Base-by-base conservation (phyloP, 1,284 basidiomycete species). In the Ustilago hordei region DNA sequence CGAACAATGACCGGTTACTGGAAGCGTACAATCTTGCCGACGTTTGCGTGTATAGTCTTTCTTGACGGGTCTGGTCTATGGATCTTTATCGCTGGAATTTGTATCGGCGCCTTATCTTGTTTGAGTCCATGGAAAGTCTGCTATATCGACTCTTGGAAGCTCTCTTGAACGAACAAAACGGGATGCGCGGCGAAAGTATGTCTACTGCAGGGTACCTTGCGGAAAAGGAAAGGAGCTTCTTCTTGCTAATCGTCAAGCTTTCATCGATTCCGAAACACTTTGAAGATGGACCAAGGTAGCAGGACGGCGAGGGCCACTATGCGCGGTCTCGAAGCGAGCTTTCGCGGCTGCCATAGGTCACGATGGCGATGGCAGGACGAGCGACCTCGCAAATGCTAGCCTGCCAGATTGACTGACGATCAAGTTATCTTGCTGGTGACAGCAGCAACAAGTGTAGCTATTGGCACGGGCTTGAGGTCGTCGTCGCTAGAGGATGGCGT, bases 191-290 rank as follows among this genome's bases (percentile, higher is more conserved):
- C 39, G 13, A 17, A 41, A 41, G 17, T 48, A 48, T 48, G 11
- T 48, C 45, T 48, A 48, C 28, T 48, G 45, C 45, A 48, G 5
- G 45, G 45, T 48, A 48, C 28, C 45, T 48, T 48, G 45, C 45
- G 45, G 19, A 13, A 48, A 23, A 4, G 45, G 19, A 41, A 48
- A 19, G 11, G 3, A 39, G 45, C 7, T 17, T 48, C 3, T 48
- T 48, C 45, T 48, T 48, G 45, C 4, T 48, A 11, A 28, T 28
- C 23, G 23, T 13, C 9, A 28, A 9, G 45, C 45, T 11, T 4
- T 31, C 45, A 48, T 48, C 23, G 23, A 48, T 17, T 7, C n/a
- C 8, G 7, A 7, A 19, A 23, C 45, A 23, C 19, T 8, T 23
- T 8, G 45, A 19, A 48, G 6, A 31, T 48, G 7, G 39, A 41